Conservation (phyloP, 176 grass and related monocot species). For the Cenchrus fungigraminus region DNA sequence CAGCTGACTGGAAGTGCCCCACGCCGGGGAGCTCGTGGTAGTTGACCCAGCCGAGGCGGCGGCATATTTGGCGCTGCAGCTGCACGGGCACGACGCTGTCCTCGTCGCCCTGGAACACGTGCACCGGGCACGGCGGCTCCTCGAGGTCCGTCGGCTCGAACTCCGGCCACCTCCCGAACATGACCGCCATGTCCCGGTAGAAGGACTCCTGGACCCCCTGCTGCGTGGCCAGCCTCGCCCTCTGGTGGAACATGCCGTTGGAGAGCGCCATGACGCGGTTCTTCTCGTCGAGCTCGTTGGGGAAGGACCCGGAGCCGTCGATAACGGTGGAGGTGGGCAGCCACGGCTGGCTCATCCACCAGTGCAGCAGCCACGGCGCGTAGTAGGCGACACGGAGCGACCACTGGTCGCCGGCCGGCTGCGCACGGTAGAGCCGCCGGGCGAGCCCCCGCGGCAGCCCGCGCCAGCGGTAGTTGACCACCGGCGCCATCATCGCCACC, state of each 20-base stretch:
- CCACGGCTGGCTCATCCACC: constrained; percentile 89
- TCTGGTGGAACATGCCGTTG: constrained; percentile 54
- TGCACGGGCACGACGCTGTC: constrained; percentile 88
- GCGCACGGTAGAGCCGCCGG: constrained; percentile 46
- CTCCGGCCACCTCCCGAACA: constrained; percentile 91
- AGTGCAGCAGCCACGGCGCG: constrained; percentile 79
- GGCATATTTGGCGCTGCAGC: constrained; percentile 78
- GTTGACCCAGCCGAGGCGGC: constrained; percentile 68
- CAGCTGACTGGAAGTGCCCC: constrained; percentile 67
- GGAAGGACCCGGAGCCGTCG: constrained; percentile 55
- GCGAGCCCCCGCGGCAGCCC: constrained; percentile 57
- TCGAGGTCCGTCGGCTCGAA: constrained; percentile 86
- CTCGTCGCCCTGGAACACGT: constrained; percentile 91
- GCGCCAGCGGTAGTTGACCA: constrained; percentile 85
- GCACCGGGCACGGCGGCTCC: constrained; percentile 69
- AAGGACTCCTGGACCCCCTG: constrained; percentile 80
- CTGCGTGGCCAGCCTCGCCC: constrained; percentile 63
- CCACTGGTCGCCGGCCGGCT: constrained; percentile 73
- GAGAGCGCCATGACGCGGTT: constrained; percentile 47
- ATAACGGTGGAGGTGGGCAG: constrained; percentile 72
- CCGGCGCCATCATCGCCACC: constrained; percentile 63
- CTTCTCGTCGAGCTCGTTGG: constrained; percentile 75
- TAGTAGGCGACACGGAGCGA: constrained; percentile 69
- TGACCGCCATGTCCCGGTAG: constrained; percentile 91
- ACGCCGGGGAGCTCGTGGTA: constrained; percentile 73